Base-by-base conservation (phyloP, 805 yeast genomes). In the Wickerhamiella kazuoi region DNA sequence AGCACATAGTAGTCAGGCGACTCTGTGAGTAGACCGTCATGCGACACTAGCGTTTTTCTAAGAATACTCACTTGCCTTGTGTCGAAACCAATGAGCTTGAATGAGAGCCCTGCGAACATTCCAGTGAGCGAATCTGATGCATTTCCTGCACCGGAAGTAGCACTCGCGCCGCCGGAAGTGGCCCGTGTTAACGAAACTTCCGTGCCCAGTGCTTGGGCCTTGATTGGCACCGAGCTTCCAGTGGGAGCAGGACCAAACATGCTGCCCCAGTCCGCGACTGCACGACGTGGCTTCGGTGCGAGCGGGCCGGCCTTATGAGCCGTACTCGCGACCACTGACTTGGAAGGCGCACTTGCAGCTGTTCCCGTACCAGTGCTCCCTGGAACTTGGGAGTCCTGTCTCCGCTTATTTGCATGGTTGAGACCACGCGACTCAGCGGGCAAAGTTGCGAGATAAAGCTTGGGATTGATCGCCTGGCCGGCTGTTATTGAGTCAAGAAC, bases 11-110 rank as follows among this genome's bases (percentile, higher is more conserved):
- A 41, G 32, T 46, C 45, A 14, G 44, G 31, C 4, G 29, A 29
- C 1, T 36, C 35, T 3, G 34, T 32, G 19, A 62, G 48, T 9
- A 39, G 46, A 1, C 78, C 80, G 41, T 57, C 60, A 45, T 70
- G 69, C 0, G 70, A 63, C 37, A 45, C 48, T 1, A 74, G 63
- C 0, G 71, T 68, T 23, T 57, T 59, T 3, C 46, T 41, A 21
- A 75, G 54, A 3, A 66, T 59, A 1, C 50, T 36, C 3, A 46
- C 42, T 49, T 73, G 68, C 6, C 54, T 51, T 1, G 50, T 43
- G 7, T 57, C 55, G 44, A 64, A 76, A 17, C 67, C 71, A 14
- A 54, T 50, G 8, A 68, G 50, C 9, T 57, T 45, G 48, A 78
- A 74, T 8, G 51, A 49, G 39, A 61, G 53, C 1, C 64, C 66